Evolutionary conservation across 495 filamentous ascomycete genomes (phyloP).

Genomic region (Hypoxylon intermedium): DNA sequence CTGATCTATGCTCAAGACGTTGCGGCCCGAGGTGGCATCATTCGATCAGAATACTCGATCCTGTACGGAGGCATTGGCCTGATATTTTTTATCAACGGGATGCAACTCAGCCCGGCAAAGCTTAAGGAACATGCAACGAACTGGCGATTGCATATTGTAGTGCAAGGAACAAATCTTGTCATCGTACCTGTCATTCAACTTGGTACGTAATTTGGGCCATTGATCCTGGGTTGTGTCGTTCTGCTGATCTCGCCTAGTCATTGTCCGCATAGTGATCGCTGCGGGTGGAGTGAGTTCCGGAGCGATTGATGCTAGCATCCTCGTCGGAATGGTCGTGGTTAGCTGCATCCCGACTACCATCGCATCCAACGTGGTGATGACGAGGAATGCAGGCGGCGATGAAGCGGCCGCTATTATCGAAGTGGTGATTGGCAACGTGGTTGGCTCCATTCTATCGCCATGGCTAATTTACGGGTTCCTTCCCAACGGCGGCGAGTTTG

Average conservation of each 20-base stretch:
- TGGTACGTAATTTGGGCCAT: conserved; percentile 21
- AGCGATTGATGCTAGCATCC: conserved; percentile 56
- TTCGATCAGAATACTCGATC: conserved; percentile 61
- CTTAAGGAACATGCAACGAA: conserved; percentile 57
- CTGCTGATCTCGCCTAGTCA: conserved; percentile 45
- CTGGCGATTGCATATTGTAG: conserved; percentile 60
- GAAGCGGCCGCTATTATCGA: conserved; percentile 63
- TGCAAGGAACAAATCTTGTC: conserved; percentile 60
- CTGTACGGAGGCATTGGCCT: conserved; percentile 61
- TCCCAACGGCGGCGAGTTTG: conserved; percentile 52
- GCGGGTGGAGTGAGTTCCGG: conserved; percentile 49
- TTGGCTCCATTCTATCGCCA: conserved; percentile 60
- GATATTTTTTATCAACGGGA: conserved; percentile 63
- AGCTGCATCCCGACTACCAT: conserved; percentile 66
- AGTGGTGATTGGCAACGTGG: conserved; percentile 62
- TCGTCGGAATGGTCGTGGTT: conserved; percentile 62
- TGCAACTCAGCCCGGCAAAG: conserved; percentile 61
- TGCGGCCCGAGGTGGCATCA: conserved; percentile 60
- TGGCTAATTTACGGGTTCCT: conserved; percentile 60
- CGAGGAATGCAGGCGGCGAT: conserved; percentile 60
- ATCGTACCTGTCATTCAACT: conserved; percentile 56
- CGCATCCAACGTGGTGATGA: conserved; percentile 67
- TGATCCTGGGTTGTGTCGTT: background rate
- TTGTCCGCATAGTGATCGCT: conserved; percentile 57
- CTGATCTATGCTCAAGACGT: conserved; percentile 44